phyloP scores from a whole-genome alignment of 2,329 filamentous ascomycete genomes.

The Trichophyton verrucosum region DNA sequence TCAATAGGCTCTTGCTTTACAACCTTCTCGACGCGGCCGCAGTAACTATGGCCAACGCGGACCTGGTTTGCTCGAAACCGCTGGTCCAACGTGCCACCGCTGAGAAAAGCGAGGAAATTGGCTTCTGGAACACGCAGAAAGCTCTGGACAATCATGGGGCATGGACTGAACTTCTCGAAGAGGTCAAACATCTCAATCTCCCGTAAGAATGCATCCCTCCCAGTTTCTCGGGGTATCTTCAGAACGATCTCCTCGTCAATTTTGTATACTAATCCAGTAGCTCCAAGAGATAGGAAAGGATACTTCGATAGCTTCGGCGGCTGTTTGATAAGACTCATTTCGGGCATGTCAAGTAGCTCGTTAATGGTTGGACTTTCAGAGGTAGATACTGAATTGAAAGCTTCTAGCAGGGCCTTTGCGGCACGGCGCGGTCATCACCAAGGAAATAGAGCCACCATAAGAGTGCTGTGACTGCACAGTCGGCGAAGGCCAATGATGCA shows the following conservation, averaged over 20 bases:
- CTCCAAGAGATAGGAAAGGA: neutral
- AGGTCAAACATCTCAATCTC: constrained; percentile 9
- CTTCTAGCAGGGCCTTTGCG: too few species aligned
- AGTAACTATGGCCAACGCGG: neutral
- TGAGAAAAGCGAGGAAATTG: constrained; percentile 9
- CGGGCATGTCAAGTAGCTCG: neutral
- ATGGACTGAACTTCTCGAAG: constrained; percentile 8
- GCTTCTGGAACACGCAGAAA: constrained; percentile 8
- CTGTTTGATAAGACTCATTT: neutral
- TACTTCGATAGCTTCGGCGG: neutral
- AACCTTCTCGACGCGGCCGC: constrained; percentile 6
- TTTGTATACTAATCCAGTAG: neutral
- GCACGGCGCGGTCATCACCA: too few species aligned
- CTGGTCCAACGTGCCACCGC: constrained; percentile 4
- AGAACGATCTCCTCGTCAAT: neutral
- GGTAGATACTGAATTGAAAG: too few species aligned
- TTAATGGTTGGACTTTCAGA: neutral
- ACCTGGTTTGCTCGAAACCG: constrained; percentile 6
- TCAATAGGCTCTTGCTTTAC: constrained; percentile 7
- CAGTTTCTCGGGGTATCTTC: neutral
- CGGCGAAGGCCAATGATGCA: too few species aligned
- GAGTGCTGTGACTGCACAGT: too few species aligned
- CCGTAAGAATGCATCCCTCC: neutral
- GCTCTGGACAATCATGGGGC: constrained; percentile 8
- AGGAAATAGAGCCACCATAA: too few species aligned